A percentile compares a stretch with the other conserved stretches of the same genome.
phyloP scores from a whole-genome alignment of 169 alveolate species.

The Cardiosporidium cionae region DNA sequence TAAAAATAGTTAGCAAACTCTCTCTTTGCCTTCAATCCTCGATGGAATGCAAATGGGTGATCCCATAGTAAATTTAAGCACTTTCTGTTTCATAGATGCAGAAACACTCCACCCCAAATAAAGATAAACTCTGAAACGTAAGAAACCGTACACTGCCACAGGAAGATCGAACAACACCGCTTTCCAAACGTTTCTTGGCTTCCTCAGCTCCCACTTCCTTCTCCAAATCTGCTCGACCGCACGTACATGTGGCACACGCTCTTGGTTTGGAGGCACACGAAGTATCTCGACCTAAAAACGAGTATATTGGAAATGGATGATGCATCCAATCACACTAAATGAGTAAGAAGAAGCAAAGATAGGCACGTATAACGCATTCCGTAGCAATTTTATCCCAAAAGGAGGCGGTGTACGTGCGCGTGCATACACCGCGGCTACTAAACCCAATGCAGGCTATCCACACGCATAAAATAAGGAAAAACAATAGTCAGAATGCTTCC shows the following conservation, averaged over 20 bases:
- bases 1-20: too few species aligned
- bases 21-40: too few species aligned
- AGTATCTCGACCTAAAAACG: too few species aligned
- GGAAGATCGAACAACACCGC: conserved; percentile 50
- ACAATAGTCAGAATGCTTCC: too few species aligned
- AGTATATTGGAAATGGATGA: background rate
- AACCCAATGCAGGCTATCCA: background rate
- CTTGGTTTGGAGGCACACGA: conserved; percentile 78
- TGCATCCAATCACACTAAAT: background rate
- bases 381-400: background rate
- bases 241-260: conserved; percentile 88
- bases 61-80: too few species aligned
- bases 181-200: conserved; percentile 52
- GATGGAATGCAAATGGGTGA: too few species aligned
- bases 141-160: conserved; percentile 73
- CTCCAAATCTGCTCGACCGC: conserved; percentile 83
- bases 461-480: too few species aligned
- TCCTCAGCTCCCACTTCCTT: conserved; percentile 55
- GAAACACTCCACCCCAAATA: too few species aligned
- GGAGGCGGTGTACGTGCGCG: background rate
- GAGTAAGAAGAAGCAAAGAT: background rate
- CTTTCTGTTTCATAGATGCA: too few species aligned
- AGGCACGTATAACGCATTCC: conserved; percentile 1
- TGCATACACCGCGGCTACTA: background rate
- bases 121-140: too few species aligned